Evolutionary conservation across 768 basidiomycete species (phyloP).

Genomic region (Tylopilus sp.): DNA sequence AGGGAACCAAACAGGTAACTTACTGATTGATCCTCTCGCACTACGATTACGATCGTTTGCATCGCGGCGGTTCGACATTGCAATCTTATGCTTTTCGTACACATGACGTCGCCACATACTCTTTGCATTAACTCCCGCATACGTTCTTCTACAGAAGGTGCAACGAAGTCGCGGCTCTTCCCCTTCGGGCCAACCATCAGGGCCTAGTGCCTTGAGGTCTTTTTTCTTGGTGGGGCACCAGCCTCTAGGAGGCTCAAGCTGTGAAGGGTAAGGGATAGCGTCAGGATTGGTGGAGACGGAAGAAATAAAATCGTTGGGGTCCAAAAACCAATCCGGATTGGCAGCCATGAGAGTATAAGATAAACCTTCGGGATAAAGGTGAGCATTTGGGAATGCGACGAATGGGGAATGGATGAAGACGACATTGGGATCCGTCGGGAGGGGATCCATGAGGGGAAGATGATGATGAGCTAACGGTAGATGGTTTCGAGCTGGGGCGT

Average conservation of each 20-base stretch:
- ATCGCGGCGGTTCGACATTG: slow-evolving; percentile 83
- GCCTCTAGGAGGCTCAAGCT: slow-evolving; percentile 78
- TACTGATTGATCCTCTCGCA: slow-evolving; percentile 64
- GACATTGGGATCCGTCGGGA: slow-evolving; percentile 58
- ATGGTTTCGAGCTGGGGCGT: slow-evolving; percentile 29
- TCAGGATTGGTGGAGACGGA: slow-evolving; percentile 41
- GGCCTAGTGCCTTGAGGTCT: slow-evolving; percentile 64
- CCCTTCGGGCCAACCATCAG: slow-evolving; percentile 75
- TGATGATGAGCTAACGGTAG: slow-evolving; percentile 42
- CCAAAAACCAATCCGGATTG: slow-evolving; percentile 79
- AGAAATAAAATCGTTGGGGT: slow-evolving; percentile 59
- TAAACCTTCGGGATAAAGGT: slow-evolving; percentile 61
- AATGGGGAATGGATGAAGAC: slow-evolving; percentile 78
- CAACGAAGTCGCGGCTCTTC: slow-evolving; percentile 78
- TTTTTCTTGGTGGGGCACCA: slow-evolving; percentile 89
- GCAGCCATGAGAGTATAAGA: slow-evolving; percentile 69
- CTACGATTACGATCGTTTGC: slow-evolving; percentile 56
- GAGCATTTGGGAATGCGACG: slow-evolving; percentile 57
- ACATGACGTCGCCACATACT: slow-evolving; percentile 91
- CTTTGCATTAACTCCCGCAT: slow-evolving; percentile 85
- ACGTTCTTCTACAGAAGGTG: slow-evolving; percentile 80
- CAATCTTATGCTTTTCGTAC: slow-evolving; percentile 87
- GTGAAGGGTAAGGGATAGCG: slow-evolving; percentile 69
- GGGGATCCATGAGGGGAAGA: slow-evolving; percentile 62
- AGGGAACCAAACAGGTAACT: slow-evolving; percentile 26